Evolutionary conservation across 1,284 basidiomycete genomes (phyloP).

Genomic region (Schizophyllum commune): DNA sequence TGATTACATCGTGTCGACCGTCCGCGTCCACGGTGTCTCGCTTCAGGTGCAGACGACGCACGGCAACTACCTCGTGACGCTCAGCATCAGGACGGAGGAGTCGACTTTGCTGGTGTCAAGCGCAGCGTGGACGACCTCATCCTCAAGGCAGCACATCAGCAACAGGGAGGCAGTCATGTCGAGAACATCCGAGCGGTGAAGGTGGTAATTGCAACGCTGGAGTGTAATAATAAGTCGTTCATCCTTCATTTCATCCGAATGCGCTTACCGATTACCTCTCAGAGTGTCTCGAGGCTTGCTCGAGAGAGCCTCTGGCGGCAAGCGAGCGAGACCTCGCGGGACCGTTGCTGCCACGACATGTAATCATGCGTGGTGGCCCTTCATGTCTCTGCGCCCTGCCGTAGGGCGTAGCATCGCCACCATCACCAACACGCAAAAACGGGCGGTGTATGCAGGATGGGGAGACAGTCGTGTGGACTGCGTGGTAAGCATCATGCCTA

Average conservation of each 20-base stretch:
- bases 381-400: background rate
- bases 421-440: background rate
- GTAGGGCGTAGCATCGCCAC: background rate
- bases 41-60: constrained; percentile 93
- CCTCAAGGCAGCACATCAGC: constrained; percentile 86
- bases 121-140: constrained; percentile 94
- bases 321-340: constrained; percentile 67
- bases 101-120: constrained; percentile 67
- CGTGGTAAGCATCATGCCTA: too few relatives aligned
- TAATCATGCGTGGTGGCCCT: background rate
- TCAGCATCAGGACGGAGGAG: constrained; percentile 83
- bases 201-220: constrained; percentile 85
- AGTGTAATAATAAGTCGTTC: constrained; percentile 73
- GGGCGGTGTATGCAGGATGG: too few relatives aligned
- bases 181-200: constrained; percentile 50
- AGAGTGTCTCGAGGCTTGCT: constrained; percentile 82
- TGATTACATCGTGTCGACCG: constrained; percentile 65
- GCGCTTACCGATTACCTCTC: constrained; percentile 14
- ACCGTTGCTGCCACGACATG: constrained; percentile 32
- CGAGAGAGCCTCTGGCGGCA: constrained; percentile 70
- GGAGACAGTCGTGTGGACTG: too few relatives aligned
- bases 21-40: constrained; percentile 67
- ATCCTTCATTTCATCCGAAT: constrained; percentile 3
- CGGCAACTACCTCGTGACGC: constrained; percentile 86
- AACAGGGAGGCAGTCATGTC: constrained; percentile 45